Evolutionary conservation across 208 protist genomes (phyloP).

Genomic region (Naegleria fowleri): DNA sequence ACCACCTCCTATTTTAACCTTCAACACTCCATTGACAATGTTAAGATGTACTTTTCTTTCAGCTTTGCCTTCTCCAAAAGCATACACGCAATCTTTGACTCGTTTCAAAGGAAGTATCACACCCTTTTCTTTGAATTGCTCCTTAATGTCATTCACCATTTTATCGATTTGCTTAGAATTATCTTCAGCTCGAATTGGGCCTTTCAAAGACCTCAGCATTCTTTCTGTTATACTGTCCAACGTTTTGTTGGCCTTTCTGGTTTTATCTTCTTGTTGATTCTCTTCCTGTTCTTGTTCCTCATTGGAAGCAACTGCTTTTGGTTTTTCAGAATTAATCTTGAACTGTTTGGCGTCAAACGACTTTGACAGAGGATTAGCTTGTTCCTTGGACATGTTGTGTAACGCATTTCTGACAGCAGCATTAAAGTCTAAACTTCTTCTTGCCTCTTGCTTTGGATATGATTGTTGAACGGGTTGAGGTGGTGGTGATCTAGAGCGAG

Average conservation of each 20-base stretch:
- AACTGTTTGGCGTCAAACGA: background rate
- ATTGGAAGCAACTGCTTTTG: background rate
- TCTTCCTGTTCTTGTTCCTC: background rate
- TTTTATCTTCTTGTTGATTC: background rate
- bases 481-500: background rate
- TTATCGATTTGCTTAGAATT: background rate
- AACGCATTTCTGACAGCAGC: background rate
- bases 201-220: background rate
- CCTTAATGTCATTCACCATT: background rate
- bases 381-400: background rate
- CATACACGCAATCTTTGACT: background rate
- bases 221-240: background rate
- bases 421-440: background rate
- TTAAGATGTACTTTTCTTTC: background rate
- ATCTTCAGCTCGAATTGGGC: background rate
- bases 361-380: background rate
- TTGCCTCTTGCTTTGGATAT: background rate
- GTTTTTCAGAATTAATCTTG: background rate
- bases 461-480: background rate
- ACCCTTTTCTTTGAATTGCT: background rate
- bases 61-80: background rate
- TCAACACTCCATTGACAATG: background rate
- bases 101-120: background rate
- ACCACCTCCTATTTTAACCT: constrained; percentile 8
- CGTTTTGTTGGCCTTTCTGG: background rate